Base-by-base conservation (phyloP, 2,329 filamentous ascomycete species). In the Pyrenophora teres region DNA sequence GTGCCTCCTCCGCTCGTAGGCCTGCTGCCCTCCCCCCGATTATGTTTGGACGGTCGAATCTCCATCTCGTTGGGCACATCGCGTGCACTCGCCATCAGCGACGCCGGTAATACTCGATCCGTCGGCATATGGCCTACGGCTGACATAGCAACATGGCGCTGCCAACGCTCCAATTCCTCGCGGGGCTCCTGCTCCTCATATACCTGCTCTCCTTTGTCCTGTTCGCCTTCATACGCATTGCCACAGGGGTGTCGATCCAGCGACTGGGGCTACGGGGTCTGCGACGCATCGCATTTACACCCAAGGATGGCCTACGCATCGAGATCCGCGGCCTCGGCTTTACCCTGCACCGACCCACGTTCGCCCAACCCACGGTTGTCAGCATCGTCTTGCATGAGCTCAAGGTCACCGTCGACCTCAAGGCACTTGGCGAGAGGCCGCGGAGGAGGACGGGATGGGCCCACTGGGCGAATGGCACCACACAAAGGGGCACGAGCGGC, bases 331-430 rank as follows among this genome's bases (percentile, higher is more conserved):
- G 92, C 43, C 81, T 99, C 45, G 92, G 94, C 38, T 81, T 99
- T 64, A 88, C 90, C 50, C 76, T 97, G 57, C 94, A 99, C 76
- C 87, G 92, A 4, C 94, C 94, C 10, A 97, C 94, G 5, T 97
- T 99, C 75, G 91, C 93, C 40, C 92, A 97, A 73, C 94, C 94
- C 38, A 97, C 95, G 57, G 97, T 93, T 92, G 79, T 96, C 64
- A 97, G 92, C 72, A 81, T 99, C 43, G 89, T 94, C 7, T 77
- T 99, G 53, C 90, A 86, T 65, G 94, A 97, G 70, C 79, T 97
- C 42, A 89, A 87, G 42, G 81, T 99, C 43, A 95, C 90, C 0
- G 73, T 97, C 37, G 90, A 99, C 69, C 78, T 92, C 39, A 82
- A 83, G 54, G 82, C 85, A 40, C 74, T 94, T 36, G 83, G 69